Conservation (phyloP, 2,329 filamentous ascomycete species). For the Fusarium compactum region DNA sequence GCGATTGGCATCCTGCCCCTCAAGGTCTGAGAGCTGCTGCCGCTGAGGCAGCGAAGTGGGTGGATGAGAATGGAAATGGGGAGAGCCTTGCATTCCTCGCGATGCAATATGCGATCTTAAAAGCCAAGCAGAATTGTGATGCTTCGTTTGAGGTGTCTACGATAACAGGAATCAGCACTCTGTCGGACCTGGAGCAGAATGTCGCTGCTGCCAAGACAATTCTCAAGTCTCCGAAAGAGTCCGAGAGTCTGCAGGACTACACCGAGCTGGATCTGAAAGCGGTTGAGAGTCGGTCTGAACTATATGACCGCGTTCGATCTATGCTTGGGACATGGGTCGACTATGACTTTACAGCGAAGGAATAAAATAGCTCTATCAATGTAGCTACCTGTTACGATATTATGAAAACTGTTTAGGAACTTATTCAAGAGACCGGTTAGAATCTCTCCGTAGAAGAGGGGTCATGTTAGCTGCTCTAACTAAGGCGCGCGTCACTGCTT, state of each 20-base stretch:
- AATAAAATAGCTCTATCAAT: neutral
- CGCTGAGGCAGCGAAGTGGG: conserved; percentile 2
- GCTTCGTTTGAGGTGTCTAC: neutral
- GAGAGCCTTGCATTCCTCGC: neutral
- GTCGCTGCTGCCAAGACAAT: neutral
- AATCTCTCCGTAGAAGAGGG: no score
- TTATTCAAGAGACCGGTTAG: accelerated
- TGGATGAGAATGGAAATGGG: neutral
- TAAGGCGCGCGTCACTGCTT: neutral
- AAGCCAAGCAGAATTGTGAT: neutral
- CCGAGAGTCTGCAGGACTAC: neutral
- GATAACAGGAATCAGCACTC: neutral
- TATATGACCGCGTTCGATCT: neutral
- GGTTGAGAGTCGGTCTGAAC: neutral
- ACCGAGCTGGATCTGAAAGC: neutral
- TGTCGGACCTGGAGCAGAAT: conserved; percentile 13
- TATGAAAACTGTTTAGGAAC: no score
- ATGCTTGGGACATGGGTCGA: conserved; percentile 8
- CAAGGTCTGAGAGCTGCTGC: neutral
- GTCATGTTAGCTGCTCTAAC: neutral
- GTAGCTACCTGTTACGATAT: no score
- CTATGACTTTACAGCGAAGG: conserved; percentile 6
- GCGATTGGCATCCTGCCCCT: neutral
- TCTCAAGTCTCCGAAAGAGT: accelerated
- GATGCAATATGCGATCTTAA: conserved; percentile 4